Evolutionary conservation across 495 filamentous ascomycete genomes (phyloP), one percentile per base, ranked within the genome.

Genomic region (Hypoxylon lienhwacheense): DNA sequence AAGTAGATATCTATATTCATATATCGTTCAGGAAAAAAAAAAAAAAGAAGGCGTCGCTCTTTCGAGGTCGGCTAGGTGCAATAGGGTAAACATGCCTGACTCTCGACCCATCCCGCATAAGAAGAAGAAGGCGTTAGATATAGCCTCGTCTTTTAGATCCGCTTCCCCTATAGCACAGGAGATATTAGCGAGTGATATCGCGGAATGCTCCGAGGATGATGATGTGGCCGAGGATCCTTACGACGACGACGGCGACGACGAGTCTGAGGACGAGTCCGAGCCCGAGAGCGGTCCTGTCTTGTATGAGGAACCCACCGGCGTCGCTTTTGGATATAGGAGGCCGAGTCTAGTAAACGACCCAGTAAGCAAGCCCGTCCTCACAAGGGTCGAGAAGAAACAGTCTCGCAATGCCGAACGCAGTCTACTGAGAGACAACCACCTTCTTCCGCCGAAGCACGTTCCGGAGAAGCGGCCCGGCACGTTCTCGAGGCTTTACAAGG

Each of bases 391-490:
- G 47, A 76, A 77, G 10, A 74, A 81, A 33, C 74, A 80, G 31
- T 83, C 81, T n/a, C 78, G 85, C 14, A 72, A 81, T 17, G 87
- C 91, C 39, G 90, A 93, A 68, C 76, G 86, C 44, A 82, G 84
- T 49, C 70, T 96, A 32, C 67, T 95, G 20, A 75, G 85, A 41
- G 90, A 95, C 61, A 93, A 92, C 62, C 74, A 86, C 61, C 66
- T 93, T 47, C 78, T 90, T 10, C 78, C 83, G 5, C 81, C 85
- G 11, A 85, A 86, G 56, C 80, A 84, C 61, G 70, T 73, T 4
- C 6, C 42, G 21, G 25, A 54, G 45, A 21, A 36, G 58, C 44
- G 53, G 40, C 35, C 49, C 16, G 29, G 53, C 7, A 3, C 60
- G 25, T 32, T 69, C 34, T 54, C 48, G 8, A 67, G 67, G 33